A percentile compares a stretch with the other conserved stretches of the same genome.
phyloP scores from a whole-genome alignment of 345 rosid genomes.

The Ricinus communis region DNA sequence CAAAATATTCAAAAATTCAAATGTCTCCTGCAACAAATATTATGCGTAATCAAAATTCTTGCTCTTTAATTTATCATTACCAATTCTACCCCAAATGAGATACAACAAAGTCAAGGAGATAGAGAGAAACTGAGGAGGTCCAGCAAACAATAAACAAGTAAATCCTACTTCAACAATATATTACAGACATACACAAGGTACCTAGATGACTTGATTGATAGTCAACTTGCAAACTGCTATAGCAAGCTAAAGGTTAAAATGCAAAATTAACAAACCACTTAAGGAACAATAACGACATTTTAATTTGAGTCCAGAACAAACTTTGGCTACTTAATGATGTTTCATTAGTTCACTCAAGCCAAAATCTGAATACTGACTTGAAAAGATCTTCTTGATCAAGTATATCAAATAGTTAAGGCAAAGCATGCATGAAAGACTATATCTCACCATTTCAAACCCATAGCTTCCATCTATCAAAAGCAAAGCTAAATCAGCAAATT shows the following conservation, averaged over 20 bases:
- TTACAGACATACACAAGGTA: neutral
- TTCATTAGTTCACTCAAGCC: neutral
- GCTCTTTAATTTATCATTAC: neutral
- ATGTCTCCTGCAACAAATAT: conserved; percentile 65
- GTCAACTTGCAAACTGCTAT: neutral
- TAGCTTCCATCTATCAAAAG: conserved; percentile 93
- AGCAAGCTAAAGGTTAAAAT: neutral
- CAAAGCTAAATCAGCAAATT: conserved; percentile 85
- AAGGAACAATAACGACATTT: too few relatives aligned
- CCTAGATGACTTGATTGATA: neutral
- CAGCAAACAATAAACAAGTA: neutral
- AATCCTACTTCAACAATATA: neutral
- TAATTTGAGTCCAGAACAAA: too few relatives aligned
- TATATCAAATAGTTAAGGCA: neutral
- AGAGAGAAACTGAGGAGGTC: neutral
- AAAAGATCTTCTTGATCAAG: neutral
- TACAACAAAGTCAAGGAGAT: neutral
- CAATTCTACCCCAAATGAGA: neutral
- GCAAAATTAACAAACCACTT: neutral
- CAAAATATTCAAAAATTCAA: conserved; percentile 93
- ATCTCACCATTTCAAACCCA: conserved; percentile 93
- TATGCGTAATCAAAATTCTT: neutral
- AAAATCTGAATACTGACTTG: neutral
- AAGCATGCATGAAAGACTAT: neutral
- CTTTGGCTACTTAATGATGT: too few relatives aligned